Base-by-base conservation (phyloP, 768 basidiomycete genomes). In the Fomitopsis pulvina region DNA sequence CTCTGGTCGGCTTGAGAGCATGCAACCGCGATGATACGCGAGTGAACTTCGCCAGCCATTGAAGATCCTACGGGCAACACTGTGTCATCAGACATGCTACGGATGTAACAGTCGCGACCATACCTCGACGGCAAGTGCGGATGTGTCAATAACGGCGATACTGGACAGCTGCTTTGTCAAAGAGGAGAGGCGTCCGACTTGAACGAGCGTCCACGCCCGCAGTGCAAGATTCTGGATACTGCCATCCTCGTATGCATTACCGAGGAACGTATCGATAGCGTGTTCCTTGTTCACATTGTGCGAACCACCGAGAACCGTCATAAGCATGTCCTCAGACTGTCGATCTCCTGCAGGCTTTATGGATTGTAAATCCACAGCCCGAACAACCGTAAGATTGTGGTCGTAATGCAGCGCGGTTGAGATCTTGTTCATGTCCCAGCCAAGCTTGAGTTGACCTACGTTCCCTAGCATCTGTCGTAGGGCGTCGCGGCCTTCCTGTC, bases 1-100 rank as follows among this genome's bases (percentile, higher is more conserved):
- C 69, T 27, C 64, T 52, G 0, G 52, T 53, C 0, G 83, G 79
- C 54, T 80, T 80, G 48, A 71, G 53, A 16, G 73, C 65, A 16
- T 78, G 71, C 14, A 80, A 65, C 7, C 73, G 71, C 12, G 75
- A 69, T 2, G 71, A 62, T 41, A 78, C 71, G 4, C 66, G 70
- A 12, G 70, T 67, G 43, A 76, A 64, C 54, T 73, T 81, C 1
- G 74, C 66, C 2, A 84, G 58, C 18, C 72, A 67, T 16, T 61
- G 51, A 6, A 85, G 65, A 30, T 65, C 65, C 78, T 75, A 30
- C 12, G 29, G 2, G 10, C n/a, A n/a, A 44, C 50, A 7, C 21
- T 44, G 4, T 12, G 34, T 5, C n/a, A 18, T 48, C 37, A 32
- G 29, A 18, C 40, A 27, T 20, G 12, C 24, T 5, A 28, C 16